Conservation (phyloP, 352 stramenopile species). For the Phytopythium boreale region DNA sequence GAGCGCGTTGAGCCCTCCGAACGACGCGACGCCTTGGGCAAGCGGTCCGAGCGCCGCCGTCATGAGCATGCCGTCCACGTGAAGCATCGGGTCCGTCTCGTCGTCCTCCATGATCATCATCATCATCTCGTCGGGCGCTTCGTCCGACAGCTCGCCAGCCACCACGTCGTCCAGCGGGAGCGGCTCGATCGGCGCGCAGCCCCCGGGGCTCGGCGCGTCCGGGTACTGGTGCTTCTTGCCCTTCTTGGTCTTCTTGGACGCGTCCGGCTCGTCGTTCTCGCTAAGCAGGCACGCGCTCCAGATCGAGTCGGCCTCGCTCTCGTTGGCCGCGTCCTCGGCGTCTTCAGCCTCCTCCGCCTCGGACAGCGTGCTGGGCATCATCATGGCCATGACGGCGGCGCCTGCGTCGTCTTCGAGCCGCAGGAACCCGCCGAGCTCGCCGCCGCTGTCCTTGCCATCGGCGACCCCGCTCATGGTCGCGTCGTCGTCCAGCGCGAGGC, state of each 20-base stretch:
- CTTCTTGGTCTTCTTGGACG: slow-evolving; percentile 4
- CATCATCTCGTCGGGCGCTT: slow-evolving; percentile 29
- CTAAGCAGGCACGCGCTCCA: slow-evolving; percentile 22
- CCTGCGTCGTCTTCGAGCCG: slow-evolving; percentile 22
- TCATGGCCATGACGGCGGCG: slow-evolving; percentile 22
- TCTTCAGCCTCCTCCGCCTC: slow-evolving; percentile 21
- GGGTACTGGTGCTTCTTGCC: background rate
- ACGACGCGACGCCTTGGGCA: slow-evolving; percentile 4
- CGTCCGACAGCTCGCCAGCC: slow-evolving; percentile 26
- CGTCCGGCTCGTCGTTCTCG: slow-evolving; percentile 7
- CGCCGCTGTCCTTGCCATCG: slow-evolving; percentile 6
- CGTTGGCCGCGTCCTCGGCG: slow-evolving; percentile 13
- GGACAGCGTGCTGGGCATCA: slow-evolving; percentile 20
- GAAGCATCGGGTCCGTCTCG: slow-evolving; percentile 11
- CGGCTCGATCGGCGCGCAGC: slow-evolving; percentile 7
- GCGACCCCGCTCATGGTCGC: slow-evolving; percentile 8
- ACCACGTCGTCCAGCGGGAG: slow-evolving; percentile 21
- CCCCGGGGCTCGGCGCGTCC: slow-evolving; percentile 2
- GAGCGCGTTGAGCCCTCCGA: slow-evolving; percentile 7
- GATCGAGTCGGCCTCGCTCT: slow-evolving; percentile 24
- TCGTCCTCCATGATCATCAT: slow-evolving; percentile 30
- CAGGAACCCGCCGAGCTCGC: slow-evolving; percentile 16
- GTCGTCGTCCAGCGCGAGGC: slow-evolving; percentile 25
- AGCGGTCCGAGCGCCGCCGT: slow-evolving; percentile 19
- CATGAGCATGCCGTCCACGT: slow-evolving; percentile 24